Evolutionary conservation across 108 stramenopile genomes (phyloP), one percentile per base, ranked within the genome.

Genomic region (Epithemia pelagica): DNA sequence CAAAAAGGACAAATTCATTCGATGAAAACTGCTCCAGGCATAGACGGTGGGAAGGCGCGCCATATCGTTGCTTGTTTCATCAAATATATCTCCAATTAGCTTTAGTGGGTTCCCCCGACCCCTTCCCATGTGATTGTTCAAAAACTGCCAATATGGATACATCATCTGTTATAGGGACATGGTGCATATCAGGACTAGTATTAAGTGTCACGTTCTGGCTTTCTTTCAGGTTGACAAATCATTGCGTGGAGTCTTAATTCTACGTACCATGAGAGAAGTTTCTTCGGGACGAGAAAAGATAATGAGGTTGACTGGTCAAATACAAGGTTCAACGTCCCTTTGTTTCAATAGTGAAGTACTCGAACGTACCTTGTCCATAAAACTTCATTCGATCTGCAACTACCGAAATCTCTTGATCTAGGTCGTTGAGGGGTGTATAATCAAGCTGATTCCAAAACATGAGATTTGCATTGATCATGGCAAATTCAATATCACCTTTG

Each of bases 401-500:
- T 8, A 5, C 7, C 21, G 22, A 7, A 7, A 58, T 7, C 8
- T 23, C 26, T 19, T 8, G 25, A 26, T 26, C 26, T 5, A 58
- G 56, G 8, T 7, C 56, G 26, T 7, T 7, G 21, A 58, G 25
- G 18, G 25, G 8, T 8, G 7, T 21, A n/a, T 26, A 26, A 7
- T 58, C 18, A 46, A 46, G 15, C 15, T 46, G 5, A 46, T 15
- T 46, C 37, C 37, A 46, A 15, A 46, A 5, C 15, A 15, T 15
- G 15, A 46, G 15, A 15, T 46, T 46, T 46, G 37, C 37, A 27
- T 61, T 61, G 5, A 66, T 28, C 53, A 66, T 55, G 18, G 75
- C 69, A 62, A 76, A 76, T 51, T 76, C 69, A 0, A 59, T 66
- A 62, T 76, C 75, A 25, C 75, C n/a, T n/a, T n/a, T n/a, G n/a